These are phyloP conservation scores for Ensete ventricosum DNA, from an alignment of 176 grass and related monocot species.

Conservation along the genomic window DNA sequence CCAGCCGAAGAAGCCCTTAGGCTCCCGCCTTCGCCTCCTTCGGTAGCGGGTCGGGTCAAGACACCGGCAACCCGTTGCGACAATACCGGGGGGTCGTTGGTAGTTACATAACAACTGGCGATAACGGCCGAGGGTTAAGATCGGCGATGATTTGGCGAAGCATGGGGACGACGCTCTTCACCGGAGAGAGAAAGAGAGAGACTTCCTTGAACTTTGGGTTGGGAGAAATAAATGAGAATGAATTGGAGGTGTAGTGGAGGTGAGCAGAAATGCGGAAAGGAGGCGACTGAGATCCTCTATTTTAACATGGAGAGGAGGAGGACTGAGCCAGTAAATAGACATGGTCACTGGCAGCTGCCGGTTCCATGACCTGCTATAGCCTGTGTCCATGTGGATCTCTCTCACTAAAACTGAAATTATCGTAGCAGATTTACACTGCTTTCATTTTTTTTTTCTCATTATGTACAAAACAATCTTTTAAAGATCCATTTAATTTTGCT, in stretches of 20 bases:
- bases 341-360: not conserved
- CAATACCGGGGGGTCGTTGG: not conserved
- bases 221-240: not conserved
- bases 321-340: not conserved
- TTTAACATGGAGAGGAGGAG: not conserved
- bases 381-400: not conserved
- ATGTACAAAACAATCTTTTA: too few species aligned
- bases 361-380: not conserved
- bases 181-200: not conserved
- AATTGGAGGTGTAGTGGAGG: not conserved
- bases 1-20: not conserved
- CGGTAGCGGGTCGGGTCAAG: not conserved
- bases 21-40: not conserved
- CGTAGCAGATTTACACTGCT: too few species aligned
- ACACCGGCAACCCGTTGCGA: too few species aligned
- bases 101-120: not conserved
- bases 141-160: not conserved
- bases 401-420: too few species aligned
- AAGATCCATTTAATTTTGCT: too few species aligned
- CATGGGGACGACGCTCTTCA: not conserved
- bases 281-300: not conserved
- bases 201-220: not conserved
- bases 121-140: not conserved
- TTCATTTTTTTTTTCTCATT: too few species aligned
- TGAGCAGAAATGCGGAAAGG: not conserved